Percentiles rank a stretch among this genome's conserved stretches.
These are phyloP conservation scores for Jasminum sambac DNA, from an alignment of 257 asterid genomes.

Conservation along the genomic window DNA sequence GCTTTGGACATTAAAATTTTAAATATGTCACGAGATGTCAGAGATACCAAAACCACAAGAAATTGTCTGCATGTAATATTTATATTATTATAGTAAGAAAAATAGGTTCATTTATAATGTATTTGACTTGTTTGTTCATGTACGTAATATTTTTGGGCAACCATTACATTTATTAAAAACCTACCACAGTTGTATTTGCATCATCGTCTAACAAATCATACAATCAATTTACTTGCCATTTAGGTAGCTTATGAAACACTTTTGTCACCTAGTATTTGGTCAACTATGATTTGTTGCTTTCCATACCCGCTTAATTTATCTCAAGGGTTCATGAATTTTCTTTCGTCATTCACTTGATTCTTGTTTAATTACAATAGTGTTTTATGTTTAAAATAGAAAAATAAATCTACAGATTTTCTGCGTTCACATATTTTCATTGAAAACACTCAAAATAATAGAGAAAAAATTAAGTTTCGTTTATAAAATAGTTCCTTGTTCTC, in stretches of 20 bases:
- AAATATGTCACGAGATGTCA: constrained; percentile 53
- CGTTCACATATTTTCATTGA: too few species aligned
- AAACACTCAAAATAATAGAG: too few species aligned
- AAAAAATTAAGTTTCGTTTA: too few species aligned
- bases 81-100: not conserved
- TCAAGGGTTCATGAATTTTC: not conserved
- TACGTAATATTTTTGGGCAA: constrained; percentile 17
- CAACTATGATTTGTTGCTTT: constrained; percentile 39
- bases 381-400: too few species aligned
- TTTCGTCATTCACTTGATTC: not conserved
- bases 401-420: too few species aligned
- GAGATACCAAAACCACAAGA: constrained; percentile 66
- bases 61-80: constrained; percentile 31
- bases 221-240: constrained; percentile 16
- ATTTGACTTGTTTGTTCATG: constrained; percentile 21
- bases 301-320: not conserved
- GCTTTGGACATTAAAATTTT: constrained; percentile 20
- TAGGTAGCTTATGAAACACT: constrained; percentile 32
- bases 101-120: too few species aligned
- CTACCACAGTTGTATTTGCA: constrained; percentile 35
- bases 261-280: constrained; percentile 35
- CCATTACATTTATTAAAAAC: constrained; percentile 44
- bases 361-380: not conserved
- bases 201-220: constrained; percentile 41
- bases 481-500: too few species aligned